Evolutionary conservation across 2,329 filamentous ascomycete genomes (phyloP), one percentile per base, ranked within the genome.

Genomic region (Calonectria multiphialidica): DNA sequence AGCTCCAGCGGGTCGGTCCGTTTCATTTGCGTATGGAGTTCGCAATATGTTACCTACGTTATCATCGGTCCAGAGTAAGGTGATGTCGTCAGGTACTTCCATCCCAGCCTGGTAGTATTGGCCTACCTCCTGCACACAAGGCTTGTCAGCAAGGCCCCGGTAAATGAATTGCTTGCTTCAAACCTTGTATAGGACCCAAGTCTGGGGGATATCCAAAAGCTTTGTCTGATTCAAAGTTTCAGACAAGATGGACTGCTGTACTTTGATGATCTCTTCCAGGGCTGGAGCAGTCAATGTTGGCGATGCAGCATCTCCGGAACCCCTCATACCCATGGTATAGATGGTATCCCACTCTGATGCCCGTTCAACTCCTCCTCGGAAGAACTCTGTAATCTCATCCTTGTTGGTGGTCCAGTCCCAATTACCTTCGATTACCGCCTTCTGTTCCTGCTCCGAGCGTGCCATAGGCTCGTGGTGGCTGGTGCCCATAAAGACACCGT

Each of bases 381-480:
- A 93, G 82, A 93, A 95, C 9, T 90, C 85, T 66, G 91, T 89
- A 64, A 95, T 91, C 2, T 91, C 92, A 55, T 88, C 84, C 72
- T 94, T 93, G 82, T 95, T 95, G 2, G 89, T 89, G 68, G 91
- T 89, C 86, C 93, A 95, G 30, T 90, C 88, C 93, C 93, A 95
- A 0, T 88, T 85, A 0, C 92, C 93, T 50, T 90, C 83, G 71
- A 87, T 89, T 57, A 88, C 89, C 0, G 82, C 86, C 40, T 81
- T 80, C 61, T 89, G 90, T 82, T 91, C 89, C 73, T 90, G 90
- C 65, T 90, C 88, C 0, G 89, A 88, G 12, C 89, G 86, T 87
- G 89, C 88, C 89, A 95, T 90, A 1, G 93, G 93, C 81, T 95
- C 93, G 1, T 90, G 94, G 81, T 95, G 93, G 12, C 91, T 93